Evolutionary conservation across 305 asterid species (phyloP).

Genomic region (Plantago coronopus): DNA sequence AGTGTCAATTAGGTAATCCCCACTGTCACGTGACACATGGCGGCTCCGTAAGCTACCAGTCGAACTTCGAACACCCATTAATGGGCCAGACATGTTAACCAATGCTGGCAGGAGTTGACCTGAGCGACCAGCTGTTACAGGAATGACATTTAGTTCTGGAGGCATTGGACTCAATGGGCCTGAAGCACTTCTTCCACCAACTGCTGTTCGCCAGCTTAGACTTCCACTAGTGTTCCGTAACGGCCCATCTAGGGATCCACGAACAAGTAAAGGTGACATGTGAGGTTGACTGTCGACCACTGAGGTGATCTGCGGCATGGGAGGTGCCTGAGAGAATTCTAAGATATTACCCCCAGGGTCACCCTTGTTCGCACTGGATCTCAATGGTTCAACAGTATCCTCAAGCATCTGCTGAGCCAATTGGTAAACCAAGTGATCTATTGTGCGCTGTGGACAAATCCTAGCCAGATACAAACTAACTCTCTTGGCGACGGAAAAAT

Average conservation of each 20-base stretch:
- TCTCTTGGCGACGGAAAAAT: constrained; percentile 97
- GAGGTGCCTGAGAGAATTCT: constrained; percentile 93
- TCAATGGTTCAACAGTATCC: constrained; percentile 75
- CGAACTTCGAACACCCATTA: constrained; percentile 94
- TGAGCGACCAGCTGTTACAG: constrained; percentile 84
- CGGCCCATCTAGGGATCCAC: constrained; percentile 98
- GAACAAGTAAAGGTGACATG: constrained; percentile 96
- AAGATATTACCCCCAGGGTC: constrained; percentile 72
- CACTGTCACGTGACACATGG: constrained; percentile 96
- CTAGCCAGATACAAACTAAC: constrained; percentile 95
- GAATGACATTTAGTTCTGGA: constrained; percentile 83
- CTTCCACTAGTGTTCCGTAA: constrained; percentile 95
- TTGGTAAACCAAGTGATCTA: constrained; percentile 98
- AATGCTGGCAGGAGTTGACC: constrained; percentile 95
- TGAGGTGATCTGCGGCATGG: constrained; percentile 73
- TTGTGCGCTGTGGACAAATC: constrained; percentile 96
- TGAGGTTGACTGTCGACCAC: constrained; percentile 89
- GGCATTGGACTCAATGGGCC: constrained; percentile 97
- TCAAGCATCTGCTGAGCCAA: constrained; percentile 99
- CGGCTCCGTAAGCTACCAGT: constrained; percentile 98
- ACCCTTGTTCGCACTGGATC: constrained; percentile 66
- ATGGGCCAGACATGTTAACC: constrained; percentile 98
- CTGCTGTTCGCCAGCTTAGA: constrained; percentile 98
- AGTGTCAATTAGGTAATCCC: constrained; percentile 90
- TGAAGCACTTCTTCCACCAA: constrained; percentile 96